Base-by-base conservation (phyloP, 805 yeast species). In the Millerozyma miso region DNA sequence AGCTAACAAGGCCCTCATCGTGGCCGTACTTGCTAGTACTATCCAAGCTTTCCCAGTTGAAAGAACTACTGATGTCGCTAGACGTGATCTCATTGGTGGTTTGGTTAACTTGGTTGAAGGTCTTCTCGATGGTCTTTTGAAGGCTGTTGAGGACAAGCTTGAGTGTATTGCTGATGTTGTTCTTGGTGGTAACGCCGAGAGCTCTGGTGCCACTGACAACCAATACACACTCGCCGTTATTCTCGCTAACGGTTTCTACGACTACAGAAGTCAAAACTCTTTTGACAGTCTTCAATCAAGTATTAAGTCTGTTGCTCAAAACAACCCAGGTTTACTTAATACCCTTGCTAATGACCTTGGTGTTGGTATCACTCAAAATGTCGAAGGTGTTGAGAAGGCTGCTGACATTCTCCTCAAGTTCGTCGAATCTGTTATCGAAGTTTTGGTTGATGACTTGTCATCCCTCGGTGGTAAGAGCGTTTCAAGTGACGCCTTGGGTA, bases 171-270 rank as follows among this genome's bases (percentile, higher is more conserved):
- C 43, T 23, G 43, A 40, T 4, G 43, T 40, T 17, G 33, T 40
- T 7, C 34, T 40, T 20, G 43, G 43, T 13, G 39, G 33, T 34
- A 32, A 17, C 35, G 39, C 14, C 35, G 12, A 12, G 4, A 20
- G 35, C 12, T 32, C 34, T 15, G 17, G 7, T 15, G 34, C 17
- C n/a, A 19, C 14, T 14, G 34, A 40, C 18, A 16, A 20, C 33
- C 19, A 40, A 19, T 34, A 19, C 26, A 26, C 26, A 13, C 35
- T 37, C 12, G 41, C 43, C 7, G 31, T 40, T 31, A 19, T 40
- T 35, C 39, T 40, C 31, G 43, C 43, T 4, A 40, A 40, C 36
- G 43, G 43, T 35, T 34, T 40, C 34, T 40, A 34, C 31, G 36
- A 40, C 26, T 37, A 40, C 29, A 40, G 35, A 26, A 19, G 14